These are phyloP conservation scores for Parachaetomium inaequale DNA, from an alignment of 495 filamentous ascomycete genomes.

Conservation along the genomic window DNA sequence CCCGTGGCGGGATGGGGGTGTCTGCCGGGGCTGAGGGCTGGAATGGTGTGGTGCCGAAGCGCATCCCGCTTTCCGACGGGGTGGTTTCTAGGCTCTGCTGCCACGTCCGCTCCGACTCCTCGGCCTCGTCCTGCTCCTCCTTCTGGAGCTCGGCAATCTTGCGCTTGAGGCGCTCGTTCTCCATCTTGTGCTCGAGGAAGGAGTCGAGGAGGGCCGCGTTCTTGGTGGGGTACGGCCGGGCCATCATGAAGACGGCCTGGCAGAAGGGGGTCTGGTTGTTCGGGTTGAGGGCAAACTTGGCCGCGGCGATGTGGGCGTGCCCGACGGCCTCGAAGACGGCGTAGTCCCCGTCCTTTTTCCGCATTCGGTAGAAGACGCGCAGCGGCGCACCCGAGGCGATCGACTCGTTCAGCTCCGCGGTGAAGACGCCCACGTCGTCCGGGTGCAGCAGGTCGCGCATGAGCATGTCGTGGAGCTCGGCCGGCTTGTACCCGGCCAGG, in stretches of 20 bases:
- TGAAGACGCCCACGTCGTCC: slow-evolving; percentile 82
- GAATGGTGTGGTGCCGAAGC: slow-evolving; percentile 11
- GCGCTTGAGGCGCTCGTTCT: slow-evolving; percentile 83
- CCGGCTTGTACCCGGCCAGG: slow-evolving; percentile 71
- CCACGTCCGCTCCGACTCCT: slow-evolving; percentile 51
- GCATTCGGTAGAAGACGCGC: slow-evolving; percentile 86
- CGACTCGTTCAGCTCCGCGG: slow-evolving; percentile 85
- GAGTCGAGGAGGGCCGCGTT: slow-evolving; percentile 83
- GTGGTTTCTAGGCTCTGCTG: slow-evolving; percentile 52
- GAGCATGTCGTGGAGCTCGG: slow-evolving; percentile 68
- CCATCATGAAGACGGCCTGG: slow-evolving; percentile 90
- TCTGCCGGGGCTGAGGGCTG: slow-evolving; percentile 10
- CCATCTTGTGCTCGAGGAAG: slow-evolving; percentile 95
- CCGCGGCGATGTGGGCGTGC: slow-evolving; percentile 82
- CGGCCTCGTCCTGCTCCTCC: slow-evolving; percentile 78
- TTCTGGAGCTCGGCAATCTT: slow-evolving; percentile 79
- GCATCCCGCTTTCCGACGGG: slow-evolving; percentile 44
- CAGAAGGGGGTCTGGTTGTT: slow-evolving; percentile 66
- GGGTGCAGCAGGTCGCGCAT: slow-evolving; percentile 79
- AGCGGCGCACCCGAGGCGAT: slow-evolving; percentile 76
- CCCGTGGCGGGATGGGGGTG: slow-evolving; percentile 63
- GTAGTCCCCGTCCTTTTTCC: slow-evolving; percentile 68
- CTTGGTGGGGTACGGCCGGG: slow-evolving; percentile 84
- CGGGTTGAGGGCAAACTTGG: slow-evolving; percentile 59
- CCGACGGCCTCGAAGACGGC: slow-evolving; percentile 85